Conservation (phyloP, 2,329 filamentous ascomycete genomes). For the Ophiocordyceps sinensis region DNA sequence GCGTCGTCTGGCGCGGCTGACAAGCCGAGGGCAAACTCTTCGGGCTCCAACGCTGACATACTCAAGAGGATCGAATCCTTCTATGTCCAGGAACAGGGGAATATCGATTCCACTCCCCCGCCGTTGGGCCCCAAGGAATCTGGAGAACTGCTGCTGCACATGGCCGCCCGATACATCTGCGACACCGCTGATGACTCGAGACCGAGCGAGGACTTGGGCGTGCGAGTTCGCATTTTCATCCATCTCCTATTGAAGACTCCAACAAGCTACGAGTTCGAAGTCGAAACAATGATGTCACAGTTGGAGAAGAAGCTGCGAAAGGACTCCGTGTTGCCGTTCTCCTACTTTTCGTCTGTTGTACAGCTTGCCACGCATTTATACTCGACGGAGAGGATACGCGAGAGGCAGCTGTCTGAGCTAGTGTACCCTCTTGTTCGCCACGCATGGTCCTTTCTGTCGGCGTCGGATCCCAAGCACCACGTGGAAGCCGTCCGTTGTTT, state of each 20-base stretch:
- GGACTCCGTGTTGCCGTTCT: conserved; percentile 28
- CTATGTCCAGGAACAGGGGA: conserved; percentile 57
- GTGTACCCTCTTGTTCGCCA: conserved; percentile 54
- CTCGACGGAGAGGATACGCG: conserved; percentile 34
- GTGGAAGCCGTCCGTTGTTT: conserved; percentile 80
- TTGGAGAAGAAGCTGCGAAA: conserved; percentile 32
- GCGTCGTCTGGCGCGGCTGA: conserved; percentile 1
- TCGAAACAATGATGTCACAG: conserved; percentile 32
- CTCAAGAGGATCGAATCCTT: conserved; percentile 49
- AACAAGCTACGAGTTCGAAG: conserved; percentile 26
- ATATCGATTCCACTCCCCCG: conserved; percentile 43
- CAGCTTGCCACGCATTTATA: conserved; percentile 44
- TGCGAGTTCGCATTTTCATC: conserved; percentile 45
- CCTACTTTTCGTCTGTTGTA: conserved; percentile 42
- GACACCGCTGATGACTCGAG: conserved; percentile 27
- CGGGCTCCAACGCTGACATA: conserved; percentile 29
- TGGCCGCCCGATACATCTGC: conserved; percentile 38
- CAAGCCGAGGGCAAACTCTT: conserved; percentile 2
- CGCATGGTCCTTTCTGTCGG: conserved; percentile 69
- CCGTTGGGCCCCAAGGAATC: conserved; percentile 43
- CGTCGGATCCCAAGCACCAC: conserved; percentile 79
- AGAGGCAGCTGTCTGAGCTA: conserved; percentile 42
- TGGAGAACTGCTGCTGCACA: conserved; percentile 49
- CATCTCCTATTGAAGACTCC: conserved; percentile 39
- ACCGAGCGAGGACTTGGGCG: conserved; percentile 33